Conservation (phyloP, 257 asterid species). For the Solanum etuberosum region DNA sequence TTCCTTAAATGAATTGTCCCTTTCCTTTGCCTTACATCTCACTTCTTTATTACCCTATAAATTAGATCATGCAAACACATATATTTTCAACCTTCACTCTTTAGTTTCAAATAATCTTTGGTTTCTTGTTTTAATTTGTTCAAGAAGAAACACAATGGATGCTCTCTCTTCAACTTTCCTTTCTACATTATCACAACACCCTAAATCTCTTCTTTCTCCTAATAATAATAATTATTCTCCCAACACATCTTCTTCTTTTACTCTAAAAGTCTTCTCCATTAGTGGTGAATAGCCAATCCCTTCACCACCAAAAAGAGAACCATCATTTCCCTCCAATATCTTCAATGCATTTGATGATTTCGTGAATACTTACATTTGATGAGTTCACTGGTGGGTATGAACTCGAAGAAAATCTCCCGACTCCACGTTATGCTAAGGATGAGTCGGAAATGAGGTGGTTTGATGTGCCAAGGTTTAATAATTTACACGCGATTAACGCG, state of each 20-base stretch:
- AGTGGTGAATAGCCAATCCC: slow-evolving; percentile 22
- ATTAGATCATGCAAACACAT: no score
- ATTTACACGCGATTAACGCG: slow-evolving; percentile 44
- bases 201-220: background rate
- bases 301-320: background rate
- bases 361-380: slow-evolving; percentile 27
- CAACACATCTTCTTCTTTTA: background rate
- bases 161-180: slow-evolving; percentile 42
- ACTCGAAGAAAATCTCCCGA: slow-evolving; percentile 43
- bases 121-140: no score
- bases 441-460: slow-evolving; percentile 49
- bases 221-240: background rate
- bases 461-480: slow-evolving; percentile 52
- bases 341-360: slow-evolving; percentile 25
- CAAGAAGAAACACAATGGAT: slow-evolving; percentile 24
- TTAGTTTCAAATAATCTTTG: no score
- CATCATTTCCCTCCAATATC: background rate
- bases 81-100: no score
- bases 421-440: slow-evolving; percentile 50
- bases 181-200: slow-evolving; percentile 9
- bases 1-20: no score
- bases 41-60: no score
- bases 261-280: slow-evolving; percentile 14
- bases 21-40: no score
- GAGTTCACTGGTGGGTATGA: slow-evolving; percentile 37